Evolutionary conservation across 768 basidiomycete species (phyloP).

Genomic region (Phylloporus scabripes): DNA sequence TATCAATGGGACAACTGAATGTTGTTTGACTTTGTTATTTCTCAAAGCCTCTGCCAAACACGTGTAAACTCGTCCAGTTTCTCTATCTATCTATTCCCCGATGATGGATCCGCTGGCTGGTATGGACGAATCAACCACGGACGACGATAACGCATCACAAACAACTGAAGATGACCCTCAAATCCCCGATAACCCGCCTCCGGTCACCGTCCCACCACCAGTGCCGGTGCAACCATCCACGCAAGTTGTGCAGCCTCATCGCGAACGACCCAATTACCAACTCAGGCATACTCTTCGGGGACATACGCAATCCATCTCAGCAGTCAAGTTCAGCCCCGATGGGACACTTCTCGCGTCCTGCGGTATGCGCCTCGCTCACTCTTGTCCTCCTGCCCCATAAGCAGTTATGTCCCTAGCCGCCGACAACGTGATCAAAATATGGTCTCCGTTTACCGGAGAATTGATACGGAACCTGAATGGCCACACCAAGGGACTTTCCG

Average conservation of each 20-base stretch:
- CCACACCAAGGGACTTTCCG: slow-evolving; percentile 80
- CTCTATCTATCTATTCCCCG: neutral
- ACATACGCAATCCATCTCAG: slow-evolving; percentile 79
- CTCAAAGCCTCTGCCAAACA: slow-evolving; percentile 22
- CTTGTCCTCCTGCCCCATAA: neutral
- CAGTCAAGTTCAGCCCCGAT: slow-evolving; percentile 89
- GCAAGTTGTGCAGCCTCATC: slow-evolving; percentile 30
- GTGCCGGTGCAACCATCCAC: slow-evolving; percentile 28
- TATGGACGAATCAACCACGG: slow-evolving; percentile 44
- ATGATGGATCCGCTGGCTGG: slow-evolving; percentile 19
- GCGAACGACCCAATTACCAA: slow-evolving; percentile 58
- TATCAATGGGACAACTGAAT: neutral
- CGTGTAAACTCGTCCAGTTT: slow-evolving; percentile 15
- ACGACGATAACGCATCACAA: slow-evolving; percentile 68
- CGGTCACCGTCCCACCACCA: slow-evolving; percentile 34
- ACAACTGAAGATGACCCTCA: slow-evolving; percentile 84
- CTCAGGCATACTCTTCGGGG: slow-evolving; percentile 64
- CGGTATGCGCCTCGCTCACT: slow-evolving; percentile 45
- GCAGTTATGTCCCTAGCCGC: slow-evolving; percentile 46
- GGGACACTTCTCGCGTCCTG: slow-evolving; percentile 83
- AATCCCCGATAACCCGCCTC: slow-evolving; percentile 55
- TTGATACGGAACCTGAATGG: slow-evolving; percentile 69
- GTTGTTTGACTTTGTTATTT: slow-evolving; percentile 23
- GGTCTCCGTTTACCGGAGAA: slow-evolving; percentile 76
- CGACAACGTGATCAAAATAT: slow-evolving; percentile 75